Percentiles rank a stretch among this genome's conserved stretches.
Evolutionary conservation across 148 eudicot species (phyloP).

Genomic region (Rhododendron griersonianum): DNA sequence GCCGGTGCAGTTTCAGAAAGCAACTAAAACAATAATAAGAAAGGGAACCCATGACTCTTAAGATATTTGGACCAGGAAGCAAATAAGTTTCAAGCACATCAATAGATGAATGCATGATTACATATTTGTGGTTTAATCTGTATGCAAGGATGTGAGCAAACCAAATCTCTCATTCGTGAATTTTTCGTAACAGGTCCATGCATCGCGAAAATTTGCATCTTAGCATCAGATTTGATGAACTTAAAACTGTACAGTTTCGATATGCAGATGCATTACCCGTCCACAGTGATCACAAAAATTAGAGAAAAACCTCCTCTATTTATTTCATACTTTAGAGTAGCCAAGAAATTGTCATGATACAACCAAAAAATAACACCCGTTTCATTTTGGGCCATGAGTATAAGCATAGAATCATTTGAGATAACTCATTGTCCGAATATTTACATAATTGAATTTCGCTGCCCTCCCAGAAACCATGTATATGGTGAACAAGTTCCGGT

Average conservation of each 20-base stretch:
- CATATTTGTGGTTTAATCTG: background rate
- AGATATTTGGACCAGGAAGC: no score
- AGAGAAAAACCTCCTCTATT: background rate
- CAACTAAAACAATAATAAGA: no score
- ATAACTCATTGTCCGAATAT: background rate
- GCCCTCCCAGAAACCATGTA: conserved; percentile 61
- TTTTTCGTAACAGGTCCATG: background rate
- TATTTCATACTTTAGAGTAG: background rate
- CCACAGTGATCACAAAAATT: background rate
- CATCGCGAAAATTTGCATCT: background rate
- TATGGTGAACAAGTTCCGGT: conserved; percentile 46
- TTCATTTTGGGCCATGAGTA: background rate
- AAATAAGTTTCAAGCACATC: no score
- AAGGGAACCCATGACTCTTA: no score
- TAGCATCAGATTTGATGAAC: background rate
- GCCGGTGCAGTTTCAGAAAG: no score
- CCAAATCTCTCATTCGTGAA: background rate
- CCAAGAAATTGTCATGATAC: background rate
- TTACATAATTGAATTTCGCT: conserved; percentile 34
- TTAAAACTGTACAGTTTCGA: background rate
- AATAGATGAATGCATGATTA: no score
- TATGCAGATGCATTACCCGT: background rate
- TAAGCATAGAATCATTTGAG: background rate
- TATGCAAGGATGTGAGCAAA: no score
- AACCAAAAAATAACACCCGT: background rate